A percentile compares a stretch with the other conserved stretches of the same genome.
These are phyloP conservation scores for Debaryomyces hansenii DNA, from an alignment of 805 yeast genomes.

Conservation along the genomic window DNA sequence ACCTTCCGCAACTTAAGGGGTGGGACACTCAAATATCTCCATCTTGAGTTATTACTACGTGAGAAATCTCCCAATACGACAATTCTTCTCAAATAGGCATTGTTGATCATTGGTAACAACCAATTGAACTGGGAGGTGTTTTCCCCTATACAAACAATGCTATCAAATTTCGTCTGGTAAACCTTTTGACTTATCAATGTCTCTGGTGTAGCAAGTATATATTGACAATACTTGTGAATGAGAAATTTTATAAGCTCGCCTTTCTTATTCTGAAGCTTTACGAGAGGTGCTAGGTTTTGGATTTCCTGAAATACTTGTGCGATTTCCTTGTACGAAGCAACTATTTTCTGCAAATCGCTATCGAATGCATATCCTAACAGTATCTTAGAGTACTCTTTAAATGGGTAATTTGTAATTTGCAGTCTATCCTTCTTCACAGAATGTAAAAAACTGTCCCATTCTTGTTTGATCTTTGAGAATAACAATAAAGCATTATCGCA, in stretches of 20 bases:
- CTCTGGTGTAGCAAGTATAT: slow-evolving; percentile 2
- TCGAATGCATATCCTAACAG: not conserved
- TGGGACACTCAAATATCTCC: not conserved
- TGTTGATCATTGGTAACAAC: slow-evolving; percentile 3
- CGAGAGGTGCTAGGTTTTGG: slow-evolving; percentile 6
- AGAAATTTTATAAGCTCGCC: slow-evolving; percentile 3
- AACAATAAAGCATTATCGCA: slow-evolving; percentile 18
- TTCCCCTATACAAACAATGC: slow-evolving; percentile 1
- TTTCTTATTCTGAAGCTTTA: slow-evolving; percentile 4
- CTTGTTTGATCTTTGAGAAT: slow-evolving; percentile 11
- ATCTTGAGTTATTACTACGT: not conserved
- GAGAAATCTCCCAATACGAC: slow-evolving; percentile 3
- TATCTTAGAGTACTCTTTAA: not conserved
- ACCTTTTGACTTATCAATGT: not conserved
- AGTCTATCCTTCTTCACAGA: not conserved
- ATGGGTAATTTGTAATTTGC: slow-evolving; percentile 6
- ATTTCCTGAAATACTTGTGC: slow-evolving; percentile 4
- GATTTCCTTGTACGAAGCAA: slow-evolving; percentile 2
- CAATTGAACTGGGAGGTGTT: not conserved
- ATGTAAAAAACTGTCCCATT: slow-evolving; percentile 14
- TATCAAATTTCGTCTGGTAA: not conserved
- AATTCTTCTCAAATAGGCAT: slow-evolving; percentile 1
- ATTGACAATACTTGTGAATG: slow-evolving; percentile 2
- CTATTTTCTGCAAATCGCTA: slow-evolving; percentile 1
- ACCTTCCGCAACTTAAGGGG: not conserved